Conservation (phyloP, 202 grass and related monocot species). For the Zoysia matrella region DNA sequence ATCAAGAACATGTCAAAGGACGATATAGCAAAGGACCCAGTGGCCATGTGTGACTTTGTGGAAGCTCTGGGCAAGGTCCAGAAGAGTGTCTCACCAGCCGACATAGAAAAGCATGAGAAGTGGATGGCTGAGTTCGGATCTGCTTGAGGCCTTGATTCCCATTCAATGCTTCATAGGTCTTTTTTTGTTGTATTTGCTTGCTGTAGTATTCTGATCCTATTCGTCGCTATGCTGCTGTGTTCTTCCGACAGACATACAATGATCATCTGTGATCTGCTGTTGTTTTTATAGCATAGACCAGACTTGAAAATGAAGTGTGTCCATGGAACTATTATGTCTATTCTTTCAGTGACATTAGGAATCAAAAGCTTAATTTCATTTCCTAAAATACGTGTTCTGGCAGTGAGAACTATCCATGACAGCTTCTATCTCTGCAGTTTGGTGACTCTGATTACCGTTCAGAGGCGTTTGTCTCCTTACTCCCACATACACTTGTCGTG, state of each 20-base stretch:
- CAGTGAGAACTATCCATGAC: background rate
- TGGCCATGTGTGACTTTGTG: conserved; percentile 91
- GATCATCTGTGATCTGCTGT: background rate
- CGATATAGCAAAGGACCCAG: conserved; percentile 90
- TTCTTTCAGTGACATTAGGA: conserved; percentile 28
- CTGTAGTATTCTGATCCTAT: background rate
- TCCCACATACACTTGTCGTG: background rate
- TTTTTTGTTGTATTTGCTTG: background rate
- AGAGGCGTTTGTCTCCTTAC: background rate
- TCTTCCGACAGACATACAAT: conserved; percentile 2
- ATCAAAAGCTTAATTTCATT: conserved; percentile 4
- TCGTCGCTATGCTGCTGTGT: background rate
- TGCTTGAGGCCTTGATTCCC: conserved; percentile 43
- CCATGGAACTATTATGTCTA: background rate
- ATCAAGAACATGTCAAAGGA: conserved; percentile 94
- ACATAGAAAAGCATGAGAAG: conserved; percentile 97
- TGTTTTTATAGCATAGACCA: background rate
- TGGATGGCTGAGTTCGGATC: conserved; percentile 99
- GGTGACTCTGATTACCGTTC: background rate
- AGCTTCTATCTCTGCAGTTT: no score
- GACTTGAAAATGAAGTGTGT: background rate
- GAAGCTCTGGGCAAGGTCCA: conserved; percentile 88
- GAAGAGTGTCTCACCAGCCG: conserved; percentile 83
- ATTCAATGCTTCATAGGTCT: conserved; percentile 16
- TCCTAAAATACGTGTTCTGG: conserved; percentile 10